Percentiles rank a stretch among this genome's conserved stretches.
Conservation (phyloP, 176 grass and related monocot species). For the Oryza meyeriana region DNA sequence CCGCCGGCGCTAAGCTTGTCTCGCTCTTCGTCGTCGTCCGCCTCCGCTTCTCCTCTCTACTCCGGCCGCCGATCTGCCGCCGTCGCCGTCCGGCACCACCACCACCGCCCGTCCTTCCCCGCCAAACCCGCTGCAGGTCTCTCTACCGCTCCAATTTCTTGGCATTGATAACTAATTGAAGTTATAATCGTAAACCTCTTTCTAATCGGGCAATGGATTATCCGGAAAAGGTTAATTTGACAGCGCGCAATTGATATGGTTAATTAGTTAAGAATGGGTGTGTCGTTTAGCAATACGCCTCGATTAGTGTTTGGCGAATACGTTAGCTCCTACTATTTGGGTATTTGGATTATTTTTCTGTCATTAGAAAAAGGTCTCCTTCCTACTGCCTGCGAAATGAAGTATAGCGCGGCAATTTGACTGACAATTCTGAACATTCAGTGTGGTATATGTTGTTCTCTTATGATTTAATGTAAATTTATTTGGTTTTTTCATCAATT, state of each 20-base stretch:
- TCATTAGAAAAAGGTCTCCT: neutral
- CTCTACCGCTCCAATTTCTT: neutral
- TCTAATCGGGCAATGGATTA: neutral
- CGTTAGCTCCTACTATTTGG: neutral
- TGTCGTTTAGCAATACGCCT: neutral
- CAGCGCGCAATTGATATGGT: neutral
- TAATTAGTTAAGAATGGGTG: neutral
- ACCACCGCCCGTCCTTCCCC: neutral
- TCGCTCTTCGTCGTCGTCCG: constrained; percentile 21
- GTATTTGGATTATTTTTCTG: neutral
- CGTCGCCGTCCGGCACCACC: constrained; percentile 3
- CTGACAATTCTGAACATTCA: neutral
- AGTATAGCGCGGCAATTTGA: neutral
- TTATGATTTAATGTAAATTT: neutral
- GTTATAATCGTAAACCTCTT: neutral
- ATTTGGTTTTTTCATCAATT: neutral
- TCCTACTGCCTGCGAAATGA: neutral
- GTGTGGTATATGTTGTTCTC: neutral
- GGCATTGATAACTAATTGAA: neutral
- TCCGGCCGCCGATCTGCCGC: neutral
- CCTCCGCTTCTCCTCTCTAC: constrained; percentile 10
- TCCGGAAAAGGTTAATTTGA: neutral
- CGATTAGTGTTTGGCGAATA: neutral
- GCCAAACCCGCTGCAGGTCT: constrained; percentile 32
- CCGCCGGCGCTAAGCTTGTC: constrained; percentile 31